Base-by-base conservation (phyloP, 2,329 filamentous ascomycete species). In the Fusarium hainanense region DNA sequence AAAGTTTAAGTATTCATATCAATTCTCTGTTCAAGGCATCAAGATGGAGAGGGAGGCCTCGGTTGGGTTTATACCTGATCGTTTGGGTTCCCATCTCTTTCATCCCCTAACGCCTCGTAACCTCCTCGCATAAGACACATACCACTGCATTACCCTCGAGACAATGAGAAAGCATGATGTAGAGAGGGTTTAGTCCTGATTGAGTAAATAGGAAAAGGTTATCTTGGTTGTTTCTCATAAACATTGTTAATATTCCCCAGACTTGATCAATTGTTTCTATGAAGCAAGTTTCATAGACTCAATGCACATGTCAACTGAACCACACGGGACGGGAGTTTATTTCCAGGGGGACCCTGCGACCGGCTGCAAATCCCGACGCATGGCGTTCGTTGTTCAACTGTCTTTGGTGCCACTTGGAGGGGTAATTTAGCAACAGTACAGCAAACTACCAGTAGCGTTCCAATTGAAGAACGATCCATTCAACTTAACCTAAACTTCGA, bases 61-160 rank as follows among this genome's bases (percentile, higher is more conserved):
- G 20, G 40, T 61, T 64, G 41, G 50, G 58, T 48, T 65, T 70
- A 65, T 70, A 65, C 54, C 16, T 42, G 43, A 27, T 25, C 27
- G 43, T 52, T 54, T 56, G 37, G 40, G 44, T 41, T 47, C 54
- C 46, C 25, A n/a, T 40, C 32, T 27, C 41, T 49, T 42, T 34
- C 44, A 60, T 64, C 63, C 66, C 63, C 50, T 55, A 54, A 43
- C 40, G 28, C 64, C 65, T 40, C 14, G 54, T 30, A 51, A 48
- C 59, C 63, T 69, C 58, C 63, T 70, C 63, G 59, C 68, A 66
- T 70, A 49, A 66, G 37, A 51, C 49, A 28, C 55, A 65, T 69
- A 37, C 68, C 55, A 40, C 49, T 57, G 34, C 34, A 57, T 54
- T 60, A 49, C 41, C 64, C 55, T 48, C 52, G 60, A 58, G 59